phyloP scores from a whole-genome alignment of 805 yeast species.

The Candida vaughaniae region DNA sequence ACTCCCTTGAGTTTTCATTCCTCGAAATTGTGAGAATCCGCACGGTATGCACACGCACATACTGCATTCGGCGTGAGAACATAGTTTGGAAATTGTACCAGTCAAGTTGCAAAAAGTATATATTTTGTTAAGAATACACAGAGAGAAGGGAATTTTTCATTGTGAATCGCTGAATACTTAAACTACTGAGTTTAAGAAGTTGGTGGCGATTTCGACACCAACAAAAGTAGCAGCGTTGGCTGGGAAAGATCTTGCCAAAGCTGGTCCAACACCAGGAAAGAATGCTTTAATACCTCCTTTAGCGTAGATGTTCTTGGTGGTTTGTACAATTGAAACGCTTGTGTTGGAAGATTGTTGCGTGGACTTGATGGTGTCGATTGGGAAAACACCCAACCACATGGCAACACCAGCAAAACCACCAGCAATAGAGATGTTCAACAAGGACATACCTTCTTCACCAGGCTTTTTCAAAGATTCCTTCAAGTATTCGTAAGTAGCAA shows the following conservation, averaged over 20 bases:
- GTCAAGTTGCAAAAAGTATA: too few species aligned
- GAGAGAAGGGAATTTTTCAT: too few species aligned
- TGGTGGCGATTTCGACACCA: constrained; percentile 83
- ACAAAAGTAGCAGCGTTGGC: constrained; percentile 99
- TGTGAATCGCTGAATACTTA: constrained; percentile 20
- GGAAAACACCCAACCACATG: constrained; percentile 97
- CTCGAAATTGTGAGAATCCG: too few species aligned
- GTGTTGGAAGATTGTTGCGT: constrained; percentile 67
- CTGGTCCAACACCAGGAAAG: constrained; percentile 98
- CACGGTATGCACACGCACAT: too few species aligned
- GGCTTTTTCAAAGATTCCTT: constrained; percentile 61
- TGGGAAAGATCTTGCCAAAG: constrained; percentile 90
- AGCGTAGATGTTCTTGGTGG: constrained; percentile 65
- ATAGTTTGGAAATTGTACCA: too few species aligned
- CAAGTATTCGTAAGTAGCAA: constrained; percentile 87
- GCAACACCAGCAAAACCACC: constrained; percentile 97
- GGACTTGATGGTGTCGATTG: constrained; percentile 91
- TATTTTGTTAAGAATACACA: too few species aligned
- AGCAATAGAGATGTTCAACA: constrained; percentile 76
- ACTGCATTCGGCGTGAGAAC: too few species aligned
- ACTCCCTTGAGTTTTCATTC: too few species aligned
- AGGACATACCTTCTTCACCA: constrained; percentile 51
- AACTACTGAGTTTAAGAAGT: constrained; percentile 36
- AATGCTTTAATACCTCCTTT: constrained; percentile 86
- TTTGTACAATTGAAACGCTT: constrained; percentile 55